phyloP scores from a whole-genome alignment of 129 eudicot genomes.

The Rutidosis leptorrhynchoides region DNA sequence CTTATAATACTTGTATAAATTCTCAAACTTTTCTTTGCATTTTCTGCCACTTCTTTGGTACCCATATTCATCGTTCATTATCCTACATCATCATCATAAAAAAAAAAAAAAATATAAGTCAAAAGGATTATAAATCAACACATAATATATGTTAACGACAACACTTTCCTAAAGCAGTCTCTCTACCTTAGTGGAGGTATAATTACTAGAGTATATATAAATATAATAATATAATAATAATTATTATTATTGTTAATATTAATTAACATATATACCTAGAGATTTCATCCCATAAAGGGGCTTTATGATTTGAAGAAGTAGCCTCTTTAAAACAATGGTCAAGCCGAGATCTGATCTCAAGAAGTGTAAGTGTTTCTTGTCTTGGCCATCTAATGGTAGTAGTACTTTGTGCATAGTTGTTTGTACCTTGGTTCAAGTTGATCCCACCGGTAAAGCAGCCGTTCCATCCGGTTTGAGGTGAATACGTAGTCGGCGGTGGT shows the following conservation, averaged over 20 bases:
- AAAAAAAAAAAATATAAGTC: not conserved
- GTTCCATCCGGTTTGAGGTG: constrained; percentile 26
- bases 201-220: no score
- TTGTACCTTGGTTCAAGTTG: constrained; percentile 30
- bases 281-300: constrained; percentile 97
- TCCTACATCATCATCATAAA: constrained; percentile 39
- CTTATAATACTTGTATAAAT: constrained; percentile 95
- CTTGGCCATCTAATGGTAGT: constrained; percentile 76
- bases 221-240: no score
- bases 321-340: constrained; percentile 89
- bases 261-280: constrained; percentile 45
- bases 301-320: constrained; percentile 63
- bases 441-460: constrained; percentile 12
- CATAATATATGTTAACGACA: not conserved
- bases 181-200: no score
- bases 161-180: no score
- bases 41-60: constrained; percentile 94
- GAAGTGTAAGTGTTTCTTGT: constrained; percentile 87
- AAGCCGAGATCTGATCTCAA: constrained; percentile 93
- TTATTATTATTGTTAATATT: no score
- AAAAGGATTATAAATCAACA: not conserved
- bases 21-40: constrained; percentile 96
- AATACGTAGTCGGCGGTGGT: constrained; percentile 17
- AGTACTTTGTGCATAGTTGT: constrained; percentile 23
- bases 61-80: constrained; percentile 91